These are phyloP conservation scores for Candida ficus DNA, from an alignment of 805 yeast species.

Conservation along the genomic window DNA sequence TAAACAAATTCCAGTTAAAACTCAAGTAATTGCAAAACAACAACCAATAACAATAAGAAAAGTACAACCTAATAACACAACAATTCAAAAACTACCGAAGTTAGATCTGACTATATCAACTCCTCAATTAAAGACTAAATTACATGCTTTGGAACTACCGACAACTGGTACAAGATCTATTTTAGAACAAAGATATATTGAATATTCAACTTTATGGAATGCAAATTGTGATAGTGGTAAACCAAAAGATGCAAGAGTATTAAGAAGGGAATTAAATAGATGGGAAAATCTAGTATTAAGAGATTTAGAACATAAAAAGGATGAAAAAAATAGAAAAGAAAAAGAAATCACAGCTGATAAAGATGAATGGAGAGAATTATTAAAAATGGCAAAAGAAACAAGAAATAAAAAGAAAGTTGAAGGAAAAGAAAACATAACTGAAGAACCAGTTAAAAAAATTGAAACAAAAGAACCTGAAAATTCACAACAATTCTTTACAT, in stretches of 20 bases:
- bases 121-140: slow-evolving; percentile 54
- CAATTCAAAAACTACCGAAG: slow-evolving; percentile 45
- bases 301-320: slow-evolving; percentile 4
- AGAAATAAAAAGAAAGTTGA: slow-evolving; percentile 5
- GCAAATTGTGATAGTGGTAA: slow-evolving; percentile 69
- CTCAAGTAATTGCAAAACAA: slow-evolving; percentile 4
- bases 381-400: slow-evolving; percentile 12
- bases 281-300: slow-evolving; percentile 49
- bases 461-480: not conserved
- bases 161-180: slow-evolving; percentile 57
- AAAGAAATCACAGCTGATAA: slow-evolving; percentile 9
- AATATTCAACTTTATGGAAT: slow-evolving; percentile 73
- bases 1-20: too few species aligned
- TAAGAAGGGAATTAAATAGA: slow-evolving; percentile 51
- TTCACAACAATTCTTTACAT: not conserved
- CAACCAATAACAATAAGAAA: slow-evolving; percentile 7
- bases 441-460: not conserved
- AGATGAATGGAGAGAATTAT: slow-evolving; percentile 20
- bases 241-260: slow-evolving; percentile 53
- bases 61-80: slow-evolving; percentile 27
- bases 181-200: slow-evolving; percentile 67
- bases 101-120: slow-evolving; percentile 58
- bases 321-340: not conserved
- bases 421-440: not conserved
- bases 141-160: slow-evolving; percentile 50